Evolutionary conservation across 768 basidiomycete genomes (phyloP).

Genomic region (Strobilomyces dryophilus): DNA sequence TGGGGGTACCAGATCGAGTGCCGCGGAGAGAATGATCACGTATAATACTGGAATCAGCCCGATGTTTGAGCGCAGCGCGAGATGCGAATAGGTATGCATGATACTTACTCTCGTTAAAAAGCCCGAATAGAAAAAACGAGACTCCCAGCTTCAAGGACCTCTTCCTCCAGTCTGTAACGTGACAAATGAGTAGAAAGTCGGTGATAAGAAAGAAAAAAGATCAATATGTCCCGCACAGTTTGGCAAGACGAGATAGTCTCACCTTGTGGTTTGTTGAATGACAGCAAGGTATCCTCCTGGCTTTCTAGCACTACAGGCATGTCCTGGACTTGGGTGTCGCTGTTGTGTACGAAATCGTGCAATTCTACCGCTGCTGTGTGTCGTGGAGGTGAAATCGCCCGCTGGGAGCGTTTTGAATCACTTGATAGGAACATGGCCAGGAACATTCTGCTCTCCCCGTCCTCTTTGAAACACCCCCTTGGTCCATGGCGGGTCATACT

Average conservation of each 20-base stretch:
- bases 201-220: background rate
- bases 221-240: background rate
- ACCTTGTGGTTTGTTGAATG: background rate
- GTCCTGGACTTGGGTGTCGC: background rate
- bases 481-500: too few relatives aligned
- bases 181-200: background rate
- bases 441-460: too few relatives aligned
- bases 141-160: slow-evolving; percentile 37
- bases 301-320: background rate
- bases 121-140: slow-evolving; percentile 89
- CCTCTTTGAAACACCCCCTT: too few relatives aligned
- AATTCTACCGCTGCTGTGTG: background rate
- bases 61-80: background rate
- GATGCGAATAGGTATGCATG: slow-evolving; percentile 20
- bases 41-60: slow-evolving; percentile 62
- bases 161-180: slow-evolving; percentile 5
- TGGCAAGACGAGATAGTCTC: background rate
- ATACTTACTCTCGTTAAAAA: slow-evolving; percentile 80
- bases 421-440: too few relatives aligned
- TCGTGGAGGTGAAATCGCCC: background rate
- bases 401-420: too few relatives aligned
- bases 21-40: slow-evolving; percentile 95
- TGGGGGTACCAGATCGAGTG: slow-evolving; percentile 88
- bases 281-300: background rate
- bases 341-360: background rate